phyloP scores from a whole-genome alignment of 1,139 yeast genomes.

The Protomyces arabidopsidicola region DNA sequence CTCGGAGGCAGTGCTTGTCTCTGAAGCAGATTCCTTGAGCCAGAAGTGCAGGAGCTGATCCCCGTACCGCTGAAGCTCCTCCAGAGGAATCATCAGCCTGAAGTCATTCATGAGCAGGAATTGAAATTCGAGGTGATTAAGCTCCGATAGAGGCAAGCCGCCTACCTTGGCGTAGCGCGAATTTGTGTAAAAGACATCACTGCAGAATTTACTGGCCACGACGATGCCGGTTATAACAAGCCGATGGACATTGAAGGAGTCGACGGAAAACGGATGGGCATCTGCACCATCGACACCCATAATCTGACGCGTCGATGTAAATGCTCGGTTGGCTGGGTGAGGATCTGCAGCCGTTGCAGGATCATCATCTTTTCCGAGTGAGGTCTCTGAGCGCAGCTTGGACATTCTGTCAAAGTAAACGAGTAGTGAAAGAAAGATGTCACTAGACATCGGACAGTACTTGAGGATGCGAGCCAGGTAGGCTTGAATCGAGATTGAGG shows the following conservation, averaged over 20 bases:
- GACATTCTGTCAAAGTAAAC: conserved; percentile 87
- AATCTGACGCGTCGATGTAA: conserved; percentile 29
- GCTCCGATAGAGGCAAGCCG: conserved; percentile 88
- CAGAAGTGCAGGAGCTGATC: conserved; percentile 79
- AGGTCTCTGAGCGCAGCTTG: conserved; percentile 29
- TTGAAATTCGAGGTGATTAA: conserved; percentile 87
- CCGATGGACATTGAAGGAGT: conserved; percentile 90
- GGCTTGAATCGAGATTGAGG: conserved; percentile 86
- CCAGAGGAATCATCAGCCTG: conserved; percentile 77
- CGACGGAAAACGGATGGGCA: conserved; percentile 66
- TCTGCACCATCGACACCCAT: conserved; percentile 30
- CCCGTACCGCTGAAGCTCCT: conserved; percentile 87
- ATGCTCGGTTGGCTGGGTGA: background rate
- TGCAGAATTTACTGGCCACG: conserved; percentile 89
- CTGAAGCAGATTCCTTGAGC: conserved; percentile 42
- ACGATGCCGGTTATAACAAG: conserved; percentile 94
- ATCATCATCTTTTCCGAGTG: background rate
- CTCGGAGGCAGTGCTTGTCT: too few species aligned
- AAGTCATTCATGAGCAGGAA: conserved; percentile 80
- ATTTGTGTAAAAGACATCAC: conserved; percentile 93
- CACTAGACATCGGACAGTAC: conserved; percentile 96
- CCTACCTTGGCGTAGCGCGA: conserved; percentile 90
- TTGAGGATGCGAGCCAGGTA: conserved; percentile 84
- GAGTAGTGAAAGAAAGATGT: conserved; percentile 79
- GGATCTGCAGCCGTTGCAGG: background rate